phyloP scores from a whole-genome alignment of 169 alveolate genomes.

The Theileria orientalis region DNA sequence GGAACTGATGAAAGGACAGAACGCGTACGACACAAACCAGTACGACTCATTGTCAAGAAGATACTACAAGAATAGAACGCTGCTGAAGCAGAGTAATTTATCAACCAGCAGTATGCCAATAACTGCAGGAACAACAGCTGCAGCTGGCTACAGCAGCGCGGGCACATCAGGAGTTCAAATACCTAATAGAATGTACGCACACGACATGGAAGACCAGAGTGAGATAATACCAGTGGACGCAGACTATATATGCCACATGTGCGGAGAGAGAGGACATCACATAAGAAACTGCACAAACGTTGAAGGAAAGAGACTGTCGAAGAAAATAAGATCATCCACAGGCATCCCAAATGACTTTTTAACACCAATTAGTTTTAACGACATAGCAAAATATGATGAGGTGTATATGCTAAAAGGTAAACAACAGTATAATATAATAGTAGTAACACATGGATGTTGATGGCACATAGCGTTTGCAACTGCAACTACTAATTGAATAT shows the following conservation, averaged over 20 bases:
- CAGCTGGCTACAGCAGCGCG: no score
- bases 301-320: constrained; percentile 74
- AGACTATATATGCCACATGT: constrained; percentile 83
- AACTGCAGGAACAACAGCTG: not conserved
- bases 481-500: not conserved
- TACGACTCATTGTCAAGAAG: constrained; percentile 28
- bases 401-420: constrained; percentile 69
- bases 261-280: constrained; percentile 84
- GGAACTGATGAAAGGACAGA: constrained; percentile 41
- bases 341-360: constrained; percentile 84
- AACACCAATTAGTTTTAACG: constrained; percentile 73
- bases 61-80: constrained; percentile 53
- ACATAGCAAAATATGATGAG: constrained; percentile 77
- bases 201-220: not conserved
- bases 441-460: not conserved
- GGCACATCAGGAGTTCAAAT: not conserved
- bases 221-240: constrained; percentile 39
- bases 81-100: not conserved
- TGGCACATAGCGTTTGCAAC: not conserved
- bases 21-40: constrained; percentile 39
- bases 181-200: not conserved
- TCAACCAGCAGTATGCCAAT: not conserved
- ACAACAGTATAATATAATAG: not conserved
- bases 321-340: constrained; percentile 83
- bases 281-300: constrained; percentile 76